phyloP scores from a whole-genome alignment of 1,284 basidiomycete genomes.

The Malassezia vespertilionis region DNA sequence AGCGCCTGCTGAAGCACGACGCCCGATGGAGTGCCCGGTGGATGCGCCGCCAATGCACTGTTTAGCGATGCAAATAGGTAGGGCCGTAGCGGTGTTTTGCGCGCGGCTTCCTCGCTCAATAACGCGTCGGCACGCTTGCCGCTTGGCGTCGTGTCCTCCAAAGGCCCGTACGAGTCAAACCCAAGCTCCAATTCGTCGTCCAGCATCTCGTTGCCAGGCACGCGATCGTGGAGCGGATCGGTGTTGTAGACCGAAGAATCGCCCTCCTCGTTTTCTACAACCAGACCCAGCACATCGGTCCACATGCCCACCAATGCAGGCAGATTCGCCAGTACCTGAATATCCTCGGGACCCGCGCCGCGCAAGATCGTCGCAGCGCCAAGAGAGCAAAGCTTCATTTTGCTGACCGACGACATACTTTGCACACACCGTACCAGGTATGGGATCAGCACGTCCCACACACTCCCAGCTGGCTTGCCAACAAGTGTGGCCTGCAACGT shows the following conservation, averaged over 20 bases:
- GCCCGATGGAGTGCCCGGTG: conserved; percentile 2
- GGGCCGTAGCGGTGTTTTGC: conserved; percentile 20
- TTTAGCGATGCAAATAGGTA: conserved; percentile 25
- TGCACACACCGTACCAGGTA: conserved; percentile 27
- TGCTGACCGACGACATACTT: conserved; percentile 33
- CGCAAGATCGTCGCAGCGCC: conserved; percentile 25
- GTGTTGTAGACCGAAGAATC: conserved; percentile 8
- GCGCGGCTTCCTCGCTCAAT: conserved; percentile 20
- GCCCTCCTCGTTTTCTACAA: conserved; percentile 22
- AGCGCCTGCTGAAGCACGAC: conserved; percentile 18
- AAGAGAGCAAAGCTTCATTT: conserved; percentile 30
- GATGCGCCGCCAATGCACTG: conserved; percentile 20
- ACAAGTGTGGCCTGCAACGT: neutral
- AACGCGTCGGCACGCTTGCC: conserved; percentile 2
- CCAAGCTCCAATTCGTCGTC: conserved; percentile 15
- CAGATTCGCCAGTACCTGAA: conserved; percentile 16
- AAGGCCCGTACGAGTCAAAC: conserved; percentile 22
- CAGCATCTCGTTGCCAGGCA: neutral
- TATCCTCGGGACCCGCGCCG: conserved; percentile 5
- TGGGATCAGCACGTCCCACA: conserved; percentile 22
- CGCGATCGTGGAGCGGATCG: neutral
- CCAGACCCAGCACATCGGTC: conserved; percentile 36
- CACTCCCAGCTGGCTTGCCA: neutral
- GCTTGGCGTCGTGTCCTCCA: conserved; percentile 33
- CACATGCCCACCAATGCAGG: conserved; percentile 35